phyloP scores from a whole-genome alignment of 495 filamentous ascomycete genomes.

The Podospora conica region DNA sequence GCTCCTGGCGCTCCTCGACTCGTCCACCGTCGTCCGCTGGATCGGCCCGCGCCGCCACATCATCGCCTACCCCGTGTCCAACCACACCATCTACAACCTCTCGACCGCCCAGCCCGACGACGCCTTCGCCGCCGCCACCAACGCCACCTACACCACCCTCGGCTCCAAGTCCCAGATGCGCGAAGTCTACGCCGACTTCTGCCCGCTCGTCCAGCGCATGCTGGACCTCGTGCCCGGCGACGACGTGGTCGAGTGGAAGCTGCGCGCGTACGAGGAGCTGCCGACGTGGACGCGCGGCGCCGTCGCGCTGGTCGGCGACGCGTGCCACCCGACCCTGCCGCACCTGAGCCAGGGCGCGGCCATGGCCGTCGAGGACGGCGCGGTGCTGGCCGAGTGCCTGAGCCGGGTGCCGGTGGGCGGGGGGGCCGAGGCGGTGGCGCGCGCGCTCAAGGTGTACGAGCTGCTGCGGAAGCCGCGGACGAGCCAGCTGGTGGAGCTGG shows the following conservation, averaged over 20 bases:
- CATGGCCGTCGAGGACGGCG: constrained; percentile 79
- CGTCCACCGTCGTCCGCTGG: constrained; percentile 67
- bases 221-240: constrained; percentile 73
- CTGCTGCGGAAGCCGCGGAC: constrained; percentile 64
- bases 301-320: constrained; percentile 70
- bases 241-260: constrained; percentile 76
- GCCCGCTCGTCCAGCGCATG: constrained; percentile 64
- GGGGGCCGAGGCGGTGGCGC: constrained; percentile 50
- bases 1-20: constrained; percentile 59
- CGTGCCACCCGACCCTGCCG: constrained; percentile 73
- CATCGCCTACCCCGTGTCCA: constrained; percentile 73
- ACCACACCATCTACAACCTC: constrained; percentile 73
- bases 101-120: constrained; percentile 67
- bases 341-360: constrained; percentile 75
- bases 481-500: constrained; percentile 62
- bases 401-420: constrained; percentile 44
- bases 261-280: constrained; percentile 63
- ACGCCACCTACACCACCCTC: constrained; percentile 69
- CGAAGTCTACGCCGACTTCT: constrained; percentile 62
- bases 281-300: constrained; percentile 62
- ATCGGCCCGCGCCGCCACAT: constrained; percentile 74
- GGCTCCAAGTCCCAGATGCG: constrained; percentile 65
- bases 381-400: constrained; percentile 63
- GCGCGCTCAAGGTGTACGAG: constrained; percentile 66
- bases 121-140: constrained; percentile 65